These are phyloP conservation scores for Psidium guajava DNA, from an alignment of 345 rosid genomes.

Conservation along the genomic window DNA sequence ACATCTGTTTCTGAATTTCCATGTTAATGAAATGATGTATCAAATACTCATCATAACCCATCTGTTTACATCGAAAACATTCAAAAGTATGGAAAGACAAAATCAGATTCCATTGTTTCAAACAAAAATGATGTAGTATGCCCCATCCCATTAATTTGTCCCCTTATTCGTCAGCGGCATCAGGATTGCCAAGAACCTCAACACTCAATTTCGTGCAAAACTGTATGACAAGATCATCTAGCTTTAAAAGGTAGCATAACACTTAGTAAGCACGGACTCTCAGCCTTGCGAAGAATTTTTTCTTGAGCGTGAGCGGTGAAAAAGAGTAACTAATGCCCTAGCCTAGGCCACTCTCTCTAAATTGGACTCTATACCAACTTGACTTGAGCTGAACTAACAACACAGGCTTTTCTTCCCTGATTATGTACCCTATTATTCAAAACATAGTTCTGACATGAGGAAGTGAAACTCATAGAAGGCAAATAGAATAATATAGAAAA, in stretches of 20 bases:
- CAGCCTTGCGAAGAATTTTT: background rate
- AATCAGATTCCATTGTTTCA: background rate
- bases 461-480: background rate
- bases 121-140: background rate
- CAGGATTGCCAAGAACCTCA: background rate
- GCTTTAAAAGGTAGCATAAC: background rate
- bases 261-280: background rate
- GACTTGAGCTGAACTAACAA: background rate
- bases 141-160: background rate
- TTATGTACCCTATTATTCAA: background rate
- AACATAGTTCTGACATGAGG: background rate
- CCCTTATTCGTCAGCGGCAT: background rate
- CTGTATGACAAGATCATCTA: background rate
- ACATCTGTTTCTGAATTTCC: background rate
- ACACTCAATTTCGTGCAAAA: background rate
- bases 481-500: background rate
- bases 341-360: background rate
- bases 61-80: background rate
- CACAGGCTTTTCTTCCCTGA: background rate
- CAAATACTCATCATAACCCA: background rate
- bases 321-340: background rate
- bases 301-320: background rate
- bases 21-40: background rate
- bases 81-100: background rate
- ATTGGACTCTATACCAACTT: background rate